Conservation (phyloP, 2,329 filamentous ascomycete genomes). For the Pseudofabraea citricarpa region DNA sequence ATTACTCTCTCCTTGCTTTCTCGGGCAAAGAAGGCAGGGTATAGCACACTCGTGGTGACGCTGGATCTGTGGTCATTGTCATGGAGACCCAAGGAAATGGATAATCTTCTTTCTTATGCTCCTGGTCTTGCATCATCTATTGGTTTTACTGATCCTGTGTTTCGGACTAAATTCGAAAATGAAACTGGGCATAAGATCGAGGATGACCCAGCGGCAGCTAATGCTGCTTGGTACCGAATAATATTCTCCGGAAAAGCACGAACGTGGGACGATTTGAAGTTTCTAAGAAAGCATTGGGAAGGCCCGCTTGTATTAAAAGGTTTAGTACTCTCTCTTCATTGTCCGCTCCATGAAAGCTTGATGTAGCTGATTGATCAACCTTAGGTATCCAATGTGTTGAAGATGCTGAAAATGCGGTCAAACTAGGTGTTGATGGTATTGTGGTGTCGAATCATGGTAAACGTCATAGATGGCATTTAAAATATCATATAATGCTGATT, state of each 20-base stretch:
- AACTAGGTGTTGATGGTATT: conserved; percentile 41
- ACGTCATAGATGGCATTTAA: no score
- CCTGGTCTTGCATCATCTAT: neutral
- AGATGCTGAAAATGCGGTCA: conserved; percentile 38
- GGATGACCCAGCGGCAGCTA: neutral
- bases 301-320: conserved; percentile 58
- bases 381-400: conserved; percentile 41
- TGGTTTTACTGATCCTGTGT: neutral
- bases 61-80: neutral
- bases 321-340: no score
- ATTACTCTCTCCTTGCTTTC: neutral
- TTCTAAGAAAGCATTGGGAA: conserved; percentile 52
- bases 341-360: no score
- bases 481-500: no score
- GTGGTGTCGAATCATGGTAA: conserved; percentile 52
- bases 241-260: neutral
- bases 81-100: neutral
- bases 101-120: neutral
- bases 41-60: neutral
- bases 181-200: neutral
- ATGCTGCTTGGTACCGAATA: neutral
- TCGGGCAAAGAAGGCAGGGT: neutral
- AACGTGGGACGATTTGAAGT: conserved; percentile 54
- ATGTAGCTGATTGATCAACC: no score
- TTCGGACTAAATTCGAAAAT: neutral